Evolutionary conservation across 805 yeast species (phyloP), one percentile per base, ranked within the genome.

Genomic region (Candida coleopterorum): DNA sequence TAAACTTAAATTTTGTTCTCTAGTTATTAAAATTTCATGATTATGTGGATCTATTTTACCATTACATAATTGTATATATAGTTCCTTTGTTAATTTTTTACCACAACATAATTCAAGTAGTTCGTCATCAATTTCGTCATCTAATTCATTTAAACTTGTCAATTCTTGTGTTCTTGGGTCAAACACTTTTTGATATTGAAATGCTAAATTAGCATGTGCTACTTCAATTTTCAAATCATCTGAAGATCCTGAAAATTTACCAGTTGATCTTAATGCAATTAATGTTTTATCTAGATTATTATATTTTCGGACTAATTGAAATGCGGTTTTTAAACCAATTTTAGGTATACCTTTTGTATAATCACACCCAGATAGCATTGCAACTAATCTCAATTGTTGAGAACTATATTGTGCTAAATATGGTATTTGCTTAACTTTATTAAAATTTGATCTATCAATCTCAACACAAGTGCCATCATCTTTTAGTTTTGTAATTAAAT

Each of bases 361-460:
- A 57, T 93, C 99, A 61, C 99, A 93, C 0, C 99, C 99, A n/a
- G 95, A 77, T 4, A 93, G 54, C 47, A 89, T 81, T 2, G 96
- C 97, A 60, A 86, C 75, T 28, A 79, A 67, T 32, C 93, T 68
- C 36, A 86, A 56, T 48, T 86, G 85, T 8, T 72, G 74, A 18
- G 63, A 72, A 15, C 70, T 55, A 46, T 81, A 69, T 5, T 64
- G 50, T 0, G 72, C 66, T 27, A 88, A 58, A 6, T 76, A 72
- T 12, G 74, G 72, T 10, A 72, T 57, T 25, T 57, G 62, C 29
- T 62, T 68, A 43, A 81, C 62, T 37, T 63, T 54, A 15, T 46
- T 44, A 45, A 89, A 80, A 35, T 77, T 64, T 2, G 69, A 72
- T 22, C 83, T 62, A 32, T 70, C 58, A 6, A 93, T 77, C 48